These are phyloP conservation scores for Vigna mungo DNA, from an alignment of 306 rosid species.

Conservation along the genomic window DNA sequence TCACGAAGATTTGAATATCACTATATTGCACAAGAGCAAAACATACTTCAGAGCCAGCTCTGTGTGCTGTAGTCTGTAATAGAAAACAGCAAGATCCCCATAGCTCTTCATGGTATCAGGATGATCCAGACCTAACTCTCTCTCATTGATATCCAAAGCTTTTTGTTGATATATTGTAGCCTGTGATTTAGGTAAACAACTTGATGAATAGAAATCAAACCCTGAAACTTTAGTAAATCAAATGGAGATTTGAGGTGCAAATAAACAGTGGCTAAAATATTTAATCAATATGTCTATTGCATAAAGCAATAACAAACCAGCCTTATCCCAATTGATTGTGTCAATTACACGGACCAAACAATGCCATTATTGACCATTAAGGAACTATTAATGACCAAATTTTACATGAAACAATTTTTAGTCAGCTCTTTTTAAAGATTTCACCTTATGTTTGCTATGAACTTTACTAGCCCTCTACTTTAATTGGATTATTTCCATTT, in stretches of 20 bases:
- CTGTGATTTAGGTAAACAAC: slow-evolving; percentile 56
- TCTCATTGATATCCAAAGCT: slow-evolving; percentile 96
- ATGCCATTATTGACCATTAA: not conserved
- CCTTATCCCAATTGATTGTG: not conserved
- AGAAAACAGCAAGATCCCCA: slow-evolving; percentile 99
- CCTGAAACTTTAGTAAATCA: slow-evolving; percentile 34
- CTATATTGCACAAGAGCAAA: slow-evolving; percentile 38
- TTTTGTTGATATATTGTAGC: slow-evolving; percentile 99
- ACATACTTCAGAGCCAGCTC: slow-evolving; percentile 97
- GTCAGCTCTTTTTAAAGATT: not conserved
- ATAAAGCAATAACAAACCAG: slow-evolving; percentile 1
- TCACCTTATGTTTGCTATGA: not conserved
- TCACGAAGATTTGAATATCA: slow-evolving; percentile 24
- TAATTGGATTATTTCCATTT: not conserved
- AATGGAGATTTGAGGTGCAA: not conserved
- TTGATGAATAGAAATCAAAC: slow-evolving; percentile 36
- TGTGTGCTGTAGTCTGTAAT: slow-evolving; percentile 97
- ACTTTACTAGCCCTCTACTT: not conserved
- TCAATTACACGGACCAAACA: not conserved
- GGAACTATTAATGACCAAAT: not conserved
- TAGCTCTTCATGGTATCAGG: slow-evolving; percentile 99
- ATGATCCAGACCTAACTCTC: slow-evolving; percentile 98
- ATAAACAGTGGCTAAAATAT: slow-evolving; percentile 23
- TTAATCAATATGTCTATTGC: not conserved
- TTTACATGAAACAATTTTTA: not conserved